Conservation (phyloP, 495 filamentous ascomycete genomes). For the Neurospora pannonica region DNA sequence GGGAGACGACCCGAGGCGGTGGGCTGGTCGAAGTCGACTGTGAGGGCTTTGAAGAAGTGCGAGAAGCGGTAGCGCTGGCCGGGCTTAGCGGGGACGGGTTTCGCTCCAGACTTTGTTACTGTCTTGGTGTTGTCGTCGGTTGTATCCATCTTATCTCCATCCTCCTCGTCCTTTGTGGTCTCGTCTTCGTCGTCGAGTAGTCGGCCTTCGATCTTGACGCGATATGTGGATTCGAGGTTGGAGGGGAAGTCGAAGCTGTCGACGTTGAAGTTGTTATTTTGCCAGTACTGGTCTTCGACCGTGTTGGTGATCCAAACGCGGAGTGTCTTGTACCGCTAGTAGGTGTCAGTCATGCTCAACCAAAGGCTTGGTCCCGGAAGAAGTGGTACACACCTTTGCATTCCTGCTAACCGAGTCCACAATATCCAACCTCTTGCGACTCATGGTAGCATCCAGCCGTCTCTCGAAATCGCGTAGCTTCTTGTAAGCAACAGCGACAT, state of each 20-base stretch:
- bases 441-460: conserved; percentile 85
- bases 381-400: conserved; percentile 48
- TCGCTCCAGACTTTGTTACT: conserved; percentile 5
- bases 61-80: conserved; percentile 59
- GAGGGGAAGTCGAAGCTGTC: conserved; percentile 67
- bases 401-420: conserved; percentile 73
- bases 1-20: conserved; percentile 33
- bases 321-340: conserved; percentile 66
- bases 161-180: conserved; percentile 46
- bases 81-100: conserved; percentile 26
- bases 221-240: conserved; percentile 63
- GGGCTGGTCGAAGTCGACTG: conserved; percentile 71
- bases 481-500: conserved; percentile 74
- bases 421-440: conserved; percentile 86
- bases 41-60: conserved; percentile 90
- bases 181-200: conserved; percentile 68
- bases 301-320: conserved; percentile 96
- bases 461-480: conserved; percentile 79
- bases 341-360: neutral
- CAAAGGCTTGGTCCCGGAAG: neutral
- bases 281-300: conserved; percentile 90
- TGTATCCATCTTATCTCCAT: conserved; percentile 54
- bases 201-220: conserved; percentile 88
- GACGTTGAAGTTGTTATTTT: conserved; percentile 52
- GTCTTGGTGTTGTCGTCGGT: conserved; percentile 47